A percentile compares a stretch with the other conserved stretches of the same genome.
phyloP scores from a whole-genome alignment of 1,284 basidiomycete species.

The Jaminaea rosea region DNA sequence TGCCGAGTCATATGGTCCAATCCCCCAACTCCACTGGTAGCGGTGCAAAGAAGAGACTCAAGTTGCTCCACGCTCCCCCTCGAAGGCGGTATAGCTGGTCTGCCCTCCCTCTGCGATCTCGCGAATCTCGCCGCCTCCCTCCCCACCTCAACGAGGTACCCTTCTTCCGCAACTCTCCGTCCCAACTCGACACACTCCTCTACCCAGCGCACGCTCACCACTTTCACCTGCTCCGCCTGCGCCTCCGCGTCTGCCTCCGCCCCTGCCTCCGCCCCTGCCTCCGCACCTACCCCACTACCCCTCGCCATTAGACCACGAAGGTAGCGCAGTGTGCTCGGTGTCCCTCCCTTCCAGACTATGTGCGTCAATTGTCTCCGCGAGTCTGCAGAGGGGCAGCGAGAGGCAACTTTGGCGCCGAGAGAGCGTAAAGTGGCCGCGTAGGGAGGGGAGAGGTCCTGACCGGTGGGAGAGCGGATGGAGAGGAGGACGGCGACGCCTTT shows the following conservation, averaged over 20 bases:
- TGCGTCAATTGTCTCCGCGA: conserved; percentile 20
- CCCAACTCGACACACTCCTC: conserved; percentile 25
- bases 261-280: no score
- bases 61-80: no score
- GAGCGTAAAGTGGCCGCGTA: conserved; percentile 32
- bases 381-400: conserved; percentile 5
- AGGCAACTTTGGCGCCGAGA: conserved; percentile 30
- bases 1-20: no score
- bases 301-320: conserved; percentile 19
- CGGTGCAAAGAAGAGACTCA: no score
- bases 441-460: conserved; percentile 25
- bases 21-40: no score
- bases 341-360: conserved; percentile 37
- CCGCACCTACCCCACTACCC: no score
- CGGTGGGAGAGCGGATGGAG: conserved; percentile 34
- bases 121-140: no score
- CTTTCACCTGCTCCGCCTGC: conserved; percentile 21
- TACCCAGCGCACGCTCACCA: conserved; percentile 36
- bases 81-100: no score
- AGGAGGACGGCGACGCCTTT: conserved; percentile 31
- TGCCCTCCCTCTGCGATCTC: no score
- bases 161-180: conserved; percentile 22
- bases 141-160: conserved; percentile 35
- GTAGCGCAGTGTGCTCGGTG: conserved; percentile 27
- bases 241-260: no score